A percentile compares a stretch with the other conserved stretches of the same genome.
phyloP scores from a whole-genome alignment of 1,139 yeast species.

The Meyerozyma sp. region DNA sequence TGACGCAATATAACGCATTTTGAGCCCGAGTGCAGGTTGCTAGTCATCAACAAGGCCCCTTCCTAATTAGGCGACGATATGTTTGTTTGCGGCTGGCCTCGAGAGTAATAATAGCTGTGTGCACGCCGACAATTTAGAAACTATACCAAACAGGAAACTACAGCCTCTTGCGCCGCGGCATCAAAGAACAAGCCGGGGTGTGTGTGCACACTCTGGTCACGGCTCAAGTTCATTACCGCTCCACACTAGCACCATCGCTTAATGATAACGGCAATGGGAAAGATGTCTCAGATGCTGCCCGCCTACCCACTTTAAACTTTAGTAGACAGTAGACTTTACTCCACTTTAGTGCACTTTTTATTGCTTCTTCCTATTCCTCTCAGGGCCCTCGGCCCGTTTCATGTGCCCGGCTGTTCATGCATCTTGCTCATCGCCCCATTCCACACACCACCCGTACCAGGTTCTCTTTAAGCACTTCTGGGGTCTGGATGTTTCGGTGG shows the following conservation, averaged over 20 bases:
- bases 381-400: too few species aligned
- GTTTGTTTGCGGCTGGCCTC: background rate
- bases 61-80: background rate
- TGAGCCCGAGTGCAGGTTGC: conserved; percentile 2
- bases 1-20: conserved; percentile 2
- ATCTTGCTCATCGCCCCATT: conserved; percentile 27
- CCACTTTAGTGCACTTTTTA: background rate
- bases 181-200: background rate
- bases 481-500: conserved; percentile 14
- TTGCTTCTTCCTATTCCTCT: background rate
- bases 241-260: background rate
- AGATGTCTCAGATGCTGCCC: too few species aligned
- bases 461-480: conserved; percentile 37
- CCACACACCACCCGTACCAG: conserved; percentile 44
- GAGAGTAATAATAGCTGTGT: background rate
- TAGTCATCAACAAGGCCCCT: conserved; percentile 1
- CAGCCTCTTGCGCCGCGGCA: background rate
- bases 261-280: too few species aligned
- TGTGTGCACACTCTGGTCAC: background rate
- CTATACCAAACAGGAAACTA: background rate
- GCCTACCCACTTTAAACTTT: too few species aligned
- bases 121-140: background rate
- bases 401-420: too few species aligned
- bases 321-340: too few species aligned
- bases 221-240: background rate